These are phyloP conservation scores for Trichoderma aggressivum DNA, from an alignment of 2,329 filamentous ascomycete genomes.

Conservation along the genomic window DNA sequence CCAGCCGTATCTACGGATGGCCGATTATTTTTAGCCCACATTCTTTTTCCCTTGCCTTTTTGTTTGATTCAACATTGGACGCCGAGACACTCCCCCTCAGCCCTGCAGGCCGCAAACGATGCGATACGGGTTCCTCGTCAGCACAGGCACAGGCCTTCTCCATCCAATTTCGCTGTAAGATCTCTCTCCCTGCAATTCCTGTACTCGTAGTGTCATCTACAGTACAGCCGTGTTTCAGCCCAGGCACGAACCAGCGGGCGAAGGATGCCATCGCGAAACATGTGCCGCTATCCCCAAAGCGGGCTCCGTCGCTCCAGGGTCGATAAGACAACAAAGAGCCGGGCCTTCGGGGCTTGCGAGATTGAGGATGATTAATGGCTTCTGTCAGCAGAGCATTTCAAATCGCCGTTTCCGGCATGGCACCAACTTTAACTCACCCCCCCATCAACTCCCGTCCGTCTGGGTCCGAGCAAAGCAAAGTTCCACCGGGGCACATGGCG, in stretches of 20 bases:
- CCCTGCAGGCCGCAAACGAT: background rate
- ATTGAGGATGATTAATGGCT: background rate
- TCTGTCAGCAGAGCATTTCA: background rate
- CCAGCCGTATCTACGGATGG: background rate
- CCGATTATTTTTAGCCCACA: background rate
- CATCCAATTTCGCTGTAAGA: background rate
- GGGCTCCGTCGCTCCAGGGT: background rate
- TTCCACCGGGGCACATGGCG: background rate
- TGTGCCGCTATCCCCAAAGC: background rate
- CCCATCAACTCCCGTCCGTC: background rate
- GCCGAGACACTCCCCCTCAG: background rate
- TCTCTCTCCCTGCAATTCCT: background rate
- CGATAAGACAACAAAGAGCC: background rate
- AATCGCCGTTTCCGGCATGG: slow-evolving; percentile 7
- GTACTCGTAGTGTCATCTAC: background rate
- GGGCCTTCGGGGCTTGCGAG: slow-evolving; percentile 3
- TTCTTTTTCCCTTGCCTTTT: background rate
- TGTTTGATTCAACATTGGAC: background rate
- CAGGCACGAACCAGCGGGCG: background rate
- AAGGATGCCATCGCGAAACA: slow-evolving; percentile 1
- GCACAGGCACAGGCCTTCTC: background rate
- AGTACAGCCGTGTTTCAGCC: background rate
- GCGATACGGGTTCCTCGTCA: background rate
- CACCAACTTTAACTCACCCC: background rate
- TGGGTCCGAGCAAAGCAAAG: background rate